phyloP scores from a whole-genome alignment of 2,329 filamentous ascomycete genomes.

The Coniella lustricola region DNA sequence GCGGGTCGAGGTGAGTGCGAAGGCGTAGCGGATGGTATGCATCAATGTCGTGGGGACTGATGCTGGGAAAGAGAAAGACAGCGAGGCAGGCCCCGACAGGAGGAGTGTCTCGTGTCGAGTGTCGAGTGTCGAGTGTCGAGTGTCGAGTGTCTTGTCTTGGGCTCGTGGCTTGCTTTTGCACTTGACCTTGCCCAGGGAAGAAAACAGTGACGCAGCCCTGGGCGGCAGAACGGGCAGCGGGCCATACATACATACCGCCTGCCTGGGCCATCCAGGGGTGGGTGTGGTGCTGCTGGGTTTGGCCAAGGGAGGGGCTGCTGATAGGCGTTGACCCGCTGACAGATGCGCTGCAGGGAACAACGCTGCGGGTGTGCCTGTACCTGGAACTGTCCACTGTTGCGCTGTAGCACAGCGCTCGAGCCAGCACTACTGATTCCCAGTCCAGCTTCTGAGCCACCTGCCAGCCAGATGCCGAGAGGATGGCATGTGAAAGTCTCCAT shows the following conservation, averaged over 20 bases:
- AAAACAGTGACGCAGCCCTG: conserved; percentile 12
- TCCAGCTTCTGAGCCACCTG: no score
- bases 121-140: not conserved
- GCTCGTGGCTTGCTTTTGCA: conserved; percentile 11
- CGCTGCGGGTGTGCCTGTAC: not conserved
- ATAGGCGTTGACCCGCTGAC: not conserved
- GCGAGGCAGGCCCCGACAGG: no score
- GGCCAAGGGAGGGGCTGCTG: no score
- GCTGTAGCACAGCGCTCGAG: not conserved
- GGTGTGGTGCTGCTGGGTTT: no score
- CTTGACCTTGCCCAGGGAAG: not conserved
- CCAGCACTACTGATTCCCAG: no score
- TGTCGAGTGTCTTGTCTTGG: not conserved
- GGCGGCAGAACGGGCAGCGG: conserved; percentile 2
- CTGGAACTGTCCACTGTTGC: not conserved
- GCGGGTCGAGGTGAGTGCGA: no score
- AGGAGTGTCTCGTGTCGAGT: not conserved
- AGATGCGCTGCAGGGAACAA: not conserved
- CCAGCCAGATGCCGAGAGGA: no score
- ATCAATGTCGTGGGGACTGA: conserved; percentile 4
- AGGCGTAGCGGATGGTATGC: not conserved
- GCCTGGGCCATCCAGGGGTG: not conserved
- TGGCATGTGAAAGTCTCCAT: conserved; percentile 3
- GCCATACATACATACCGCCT: conserved; percentile 12
- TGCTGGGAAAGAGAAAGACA: not conserved